Percentiles rank a stretch among this genome's conserved stretches.
phyloP scores from a whole-genome alignment of 2,329 filamentous ascomycete genomes.

The Coniochaeta sp. region DNA sequence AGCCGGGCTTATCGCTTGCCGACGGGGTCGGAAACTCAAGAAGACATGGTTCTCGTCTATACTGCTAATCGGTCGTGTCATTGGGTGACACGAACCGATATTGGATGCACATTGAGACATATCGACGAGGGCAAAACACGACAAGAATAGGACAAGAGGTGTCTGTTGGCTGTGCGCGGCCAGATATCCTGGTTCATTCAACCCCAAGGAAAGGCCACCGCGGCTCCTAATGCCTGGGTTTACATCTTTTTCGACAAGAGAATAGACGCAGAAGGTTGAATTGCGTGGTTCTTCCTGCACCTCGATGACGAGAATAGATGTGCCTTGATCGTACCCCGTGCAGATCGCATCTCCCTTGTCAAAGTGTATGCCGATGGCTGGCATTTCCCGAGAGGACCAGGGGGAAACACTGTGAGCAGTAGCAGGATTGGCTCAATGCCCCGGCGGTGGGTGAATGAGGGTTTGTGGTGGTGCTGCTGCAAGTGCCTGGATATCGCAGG shows the following conservation, averaged over 20 bases:
- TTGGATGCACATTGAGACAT: neutral
- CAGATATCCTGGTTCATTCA: neutral
- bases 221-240: neutral
- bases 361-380: neutral
- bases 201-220: neutral
- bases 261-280: neutral
- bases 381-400: neutral
- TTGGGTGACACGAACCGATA: neutral
- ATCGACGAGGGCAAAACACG: neutral
- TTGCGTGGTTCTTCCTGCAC: constrained; percentile 1
- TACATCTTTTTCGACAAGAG: no score
- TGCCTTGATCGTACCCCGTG: constrained; percentile 1
- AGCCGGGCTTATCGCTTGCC: neutral
- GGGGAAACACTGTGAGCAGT: neutral
- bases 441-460: neutral
- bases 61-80: neutral
- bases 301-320: neutral
- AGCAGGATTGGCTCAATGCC: neutral
- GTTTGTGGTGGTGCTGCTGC: neutral
- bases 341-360: neutral
- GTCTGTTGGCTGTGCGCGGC: neutral
- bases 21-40: neutral
- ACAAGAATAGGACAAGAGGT: neutral
- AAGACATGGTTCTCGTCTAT: neutral
- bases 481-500: neutral